phyloP scores from a whole-genome alignment of 768 basidiomycete genomes.

The Dentipellis sp. region DNA sequence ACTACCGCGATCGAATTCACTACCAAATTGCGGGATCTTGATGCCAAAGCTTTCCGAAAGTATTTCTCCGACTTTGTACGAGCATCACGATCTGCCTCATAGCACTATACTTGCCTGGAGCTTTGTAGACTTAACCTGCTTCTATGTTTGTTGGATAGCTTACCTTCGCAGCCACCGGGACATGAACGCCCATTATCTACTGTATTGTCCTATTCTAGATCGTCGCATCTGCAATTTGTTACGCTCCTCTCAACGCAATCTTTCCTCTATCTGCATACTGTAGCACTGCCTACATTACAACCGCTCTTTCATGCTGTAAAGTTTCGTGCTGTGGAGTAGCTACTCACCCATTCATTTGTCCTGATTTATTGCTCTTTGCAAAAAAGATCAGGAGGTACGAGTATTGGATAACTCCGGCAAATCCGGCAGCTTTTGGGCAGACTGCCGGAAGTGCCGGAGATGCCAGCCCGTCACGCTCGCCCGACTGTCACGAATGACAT shows the following conservation, averaged over 20 bases:
- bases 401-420: too few species aligned
- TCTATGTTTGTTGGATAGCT: not conserved
- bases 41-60: constrained; percentile 71
- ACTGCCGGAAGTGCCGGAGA: too few species aligned
- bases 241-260: not conserved
- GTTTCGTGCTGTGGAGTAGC: too few species aligned
- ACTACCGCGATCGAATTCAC: constrained; percentile 72
- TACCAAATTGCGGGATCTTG: constrained; percentile 63
- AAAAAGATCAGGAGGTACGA: too few species aligned
- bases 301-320: too few species aligned
- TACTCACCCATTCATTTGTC: too few species aligned
- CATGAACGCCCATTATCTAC: not conserved
- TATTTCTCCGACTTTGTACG: constrained; percentile 82
- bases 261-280: not conserved
- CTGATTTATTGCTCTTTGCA: too few species aligned
- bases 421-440: too few species aligned
- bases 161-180: too few species aligned
- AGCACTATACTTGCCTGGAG: not conserved
- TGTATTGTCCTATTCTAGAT: not conserved
- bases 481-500: too few species aligned
- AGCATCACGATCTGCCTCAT: constrained; percentile 40
- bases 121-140: not conserved
- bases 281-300: not conserved
- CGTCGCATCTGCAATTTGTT: not conserved
- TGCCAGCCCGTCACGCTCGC: too few species aligned